Base-by-base conservation (phyloP, 2,329 filamentous ascomycete species). In the Alternaria atra region DNA sequence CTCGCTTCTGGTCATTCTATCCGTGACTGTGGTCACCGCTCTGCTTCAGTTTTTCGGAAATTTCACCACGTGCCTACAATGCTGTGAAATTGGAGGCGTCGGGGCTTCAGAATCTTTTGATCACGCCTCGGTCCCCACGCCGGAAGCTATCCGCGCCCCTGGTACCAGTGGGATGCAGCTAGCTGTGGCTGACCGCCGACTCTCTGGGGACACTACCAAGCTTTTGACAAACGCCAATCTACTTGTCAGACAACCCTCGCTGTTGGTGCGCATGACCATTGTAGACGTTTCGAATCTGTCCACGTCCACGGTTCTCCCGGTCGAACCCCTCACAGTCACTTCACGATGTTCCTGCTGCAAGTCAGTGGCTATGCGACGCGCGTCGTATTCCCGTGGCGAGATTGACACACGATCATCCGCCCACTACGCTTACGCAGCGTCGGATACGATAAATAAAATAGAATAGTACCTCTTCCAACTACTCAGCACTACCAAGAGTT, bases 61-160 rank as follows among this genome's bases (percentile, higher is more conserved):
- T 53, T n/a, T 56, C 65, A n/a, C 73, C 74, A 75, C 74, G 75
- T 74, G 75, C 73, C 72, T 23, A 66, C 64, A 64, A 48, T 48
- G 50, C 48, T 58, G 58, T 63, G 69, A 71, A 70, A 73, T 72
- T 66, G 66, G 61, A 54, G 61, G 67, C 63, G 62, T 65, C 67
- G 60, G 58, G 63, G 67, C 34, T 9, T 66, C 68, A 67, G 60
- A 70, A 54, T 73, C 62, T 66, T 65, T 63, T 56, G 53, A 68
- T 72, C 72, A 72, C 69, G 69, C 61, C 47, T 63, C 58, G 51
- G 59, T 58, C 51, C 54, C 52, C 60, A 60, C 61, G 62, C 57
- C 66, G 58, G 58, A 61, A 55, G 37, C 32, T 37, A 60, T 51
- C 58, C 53, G 53, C 32, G 53, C 40, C 39, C 40, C 23, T 56